phyloP scores from a whole-genome alignment of 305 asterid species.

The Solanum hybrid region DNA sequence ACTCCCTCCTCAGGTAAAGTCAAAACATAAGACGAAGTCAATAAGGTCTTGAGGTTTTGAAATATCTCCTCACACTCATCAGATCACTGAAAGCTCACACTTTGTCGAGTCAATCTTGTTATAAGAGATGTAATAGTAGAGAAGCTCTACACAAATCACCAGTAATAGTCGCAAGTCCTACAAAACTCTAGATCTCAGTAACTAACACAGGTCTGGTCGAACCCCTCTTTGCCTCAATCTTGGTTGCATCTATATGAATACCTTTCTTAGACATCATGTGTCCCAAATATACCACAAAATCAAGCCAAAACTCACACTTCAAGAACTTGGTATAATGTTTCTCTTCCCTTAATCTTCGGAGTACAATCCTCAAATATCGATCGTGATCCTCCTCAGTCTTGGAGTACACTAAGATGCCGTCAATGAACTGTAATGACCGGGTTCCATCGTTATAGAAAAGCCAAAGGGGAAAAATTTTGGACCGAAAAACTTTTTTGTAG shows the following conservation, averaged over 20 bases:
- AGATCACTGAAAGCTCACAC: no score
- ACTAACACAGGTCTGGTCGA: not conserved
- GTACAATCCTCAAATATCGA: not conserved
- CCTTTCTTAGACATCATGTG: not conserved
- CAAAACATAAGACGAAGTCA: not conserved
- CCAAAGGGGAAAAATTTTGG: no score
- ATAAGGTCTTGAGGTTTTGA: not conserved
- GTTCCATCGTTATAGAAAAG: no score
- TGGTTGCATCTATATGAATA: not conserved
- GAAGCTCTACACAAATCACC: not conserved
- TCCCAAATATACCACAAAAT: not conserved
- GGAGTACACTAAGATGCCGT: not conserved
- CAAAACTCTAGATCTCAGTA: not conserved
- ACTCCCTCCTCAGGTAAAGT: not conserved
- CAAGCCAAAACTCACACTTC: not conserved
- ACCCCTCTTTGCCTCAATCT: not conserved
- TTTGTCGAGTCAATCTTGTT: not conserved
- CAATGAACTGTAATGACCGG: no score
- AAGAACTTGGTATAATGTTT: not conserved
- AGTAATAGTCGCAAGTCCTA: not conserved
- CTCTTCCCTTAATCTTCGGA: not conserved
- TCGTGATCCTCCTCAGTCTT: not conserved
- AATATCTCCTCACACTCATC: not conserved
- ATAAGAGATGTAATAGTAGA: not conserved
- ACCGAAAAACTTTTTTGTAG: no score